Percentiles rank a stretch among this genome's conserved stretches.
Conservation (phyloP, 352 stramenopile species). For the Phytopythium delawarense region DNA sequence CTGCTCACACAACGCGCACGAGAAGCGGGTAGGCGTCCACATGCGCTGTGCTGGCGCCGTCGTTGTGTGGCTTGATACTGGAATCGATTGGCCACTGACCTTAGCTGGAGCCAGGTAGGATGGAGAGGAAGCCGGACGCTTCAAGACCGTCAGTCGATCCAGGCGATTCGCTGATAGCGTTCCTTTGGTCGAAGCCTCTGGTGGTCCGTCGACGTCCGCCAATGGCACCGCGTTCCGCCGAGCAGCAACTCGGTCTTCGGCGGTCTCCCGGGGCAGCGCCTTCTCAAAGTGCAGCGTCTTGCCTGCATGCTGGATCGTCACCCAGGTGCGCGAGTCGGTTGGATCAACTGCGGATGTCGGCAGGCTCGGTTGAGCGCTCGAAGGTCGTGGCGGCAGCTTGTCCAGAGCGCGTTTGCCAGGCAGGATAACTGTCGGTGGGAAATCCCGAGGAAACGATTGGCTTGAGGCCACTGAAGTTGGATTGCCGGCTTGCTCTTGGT, state of each 20-base stretch:
- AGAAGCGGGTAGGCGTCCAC: constrained; percentile 22
- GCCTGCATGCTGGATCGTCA: constrained; percentile 31
- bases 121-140: constrained; percentile 20
- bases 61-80: background rate
- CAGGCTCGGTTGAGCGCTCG: constrained; percentile 20
- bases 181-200: background rate
- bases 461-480: background rate
- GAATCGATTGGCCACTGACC: background rate
- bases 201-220: constrained; percentile 4
- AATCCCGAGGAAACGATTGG: background rate
- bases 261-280: background rate
- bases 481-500: background rate
- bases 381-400: constrained; percentile 11
- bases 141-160: background rate
- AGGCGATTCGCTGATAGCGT: background rate
- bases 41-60: constrained; percentile 4
- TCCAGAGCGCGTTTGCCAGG: background rate
- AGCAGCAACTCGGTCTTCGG: background rate
- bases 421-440: background rate
- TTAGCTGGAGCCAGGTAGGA: constrained; percentile 22
- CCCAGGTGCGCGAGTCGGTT: constrained; percentile 14
- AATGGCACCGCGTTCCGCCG: constrained; percentile 17
- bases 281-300: constrained; percentile 43
- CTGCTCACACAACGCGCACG: constrained; percentile 42
- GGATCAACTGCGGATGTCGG: background rate